Conservation (phyloP, 441 rosid genomes). For the Pelargonium citronellum region DNA sequence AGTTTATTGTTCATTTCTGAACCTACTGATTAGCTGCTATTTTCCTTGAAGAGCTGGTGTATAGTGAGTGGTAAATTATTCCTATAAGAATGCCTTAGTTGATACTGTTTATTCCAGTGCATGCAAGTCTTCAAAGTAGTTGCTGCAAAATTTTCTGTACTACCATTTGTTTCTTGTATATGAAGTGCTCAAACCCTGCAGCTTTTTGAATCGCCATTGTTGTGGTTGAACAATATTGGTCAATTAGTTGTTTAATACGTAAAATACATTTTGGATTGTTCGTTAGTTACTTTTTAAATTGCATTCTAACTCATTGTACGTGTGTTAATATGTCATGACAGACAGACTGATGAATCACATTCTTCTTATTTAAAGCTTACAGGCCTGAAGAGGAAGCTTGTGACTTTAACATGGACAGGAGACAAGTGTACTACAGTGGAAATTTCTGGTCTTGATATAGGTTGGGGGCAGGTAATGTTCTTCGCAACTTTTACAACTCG, state of each 20-base stretch:
- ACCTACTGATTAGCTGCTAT: background rate
- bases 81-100: background rate
- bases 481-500: background rate
- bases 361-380: conserved; percentile 53
- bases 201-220: background rate
- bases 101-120: background rate
- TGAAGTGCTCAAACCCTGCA: background rate
- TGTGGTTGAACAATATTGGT: background rate
- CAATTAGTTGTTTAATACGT: background rate
- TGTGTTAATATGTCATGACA: background rate
- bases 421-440: conserved; percentile 54
- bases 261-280: background rate
- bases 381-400: conserved; percentile 58
- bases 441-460: conserved; percentile 93
- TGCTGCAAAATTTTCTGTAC: background rate
- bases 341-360: conserved; percentile 15
- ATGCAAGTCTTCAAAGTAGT: background rate
- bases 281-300: background rate
- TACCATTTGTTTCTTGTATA: background rate
- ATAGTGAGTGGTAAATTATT: too few species aligned
- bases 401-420: conserved; percentile 55
- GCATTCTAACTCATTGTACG: background rate
- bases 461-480: conserved; percentile 91
- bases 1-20: background rate
- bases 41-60: background rate